phyloP scores from a whole-genome alignment of 495 filamentous ascomycete genomes.

The Penicillium bialowiezense region DNA sequence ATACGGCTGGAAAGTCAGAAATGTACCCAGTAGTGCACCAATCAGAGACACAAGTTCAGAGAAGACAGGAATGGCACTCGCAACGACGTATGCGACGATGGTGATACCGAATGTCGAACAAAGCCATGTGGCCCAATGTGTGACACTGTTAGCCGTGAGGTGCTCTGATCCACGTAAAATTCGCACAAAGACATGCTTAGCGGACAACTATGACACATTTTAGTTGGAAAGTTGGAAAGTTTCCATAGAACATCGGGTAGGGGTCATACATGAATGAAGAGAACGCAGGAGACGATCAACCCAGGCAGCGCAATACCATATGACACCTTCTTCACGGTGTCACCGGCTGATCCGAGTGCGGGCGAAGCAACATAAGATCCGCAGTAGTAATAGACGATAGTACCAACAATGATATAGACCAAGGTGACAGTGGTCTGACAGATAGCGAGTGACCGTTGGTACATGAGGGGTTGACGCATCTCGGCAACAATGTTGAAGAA shows the following conservation, averaged over 20 bases:
- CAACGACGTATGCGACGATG: conserved; percentile 59
- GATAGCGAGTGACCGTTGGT: conserved; percentile 48
- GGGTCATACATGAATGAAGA: conserved; percentile 52
- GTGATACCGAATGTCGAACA: conserved; percentile 50
- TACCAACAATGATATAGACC: background rate
- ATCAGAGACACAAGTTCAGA: conserved; percentile 51
- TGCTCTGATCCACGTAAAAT: conserved; percentile 46
- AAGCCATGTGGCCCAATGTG: conserved; percentile 47
- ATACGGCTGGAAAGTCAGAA: no score
- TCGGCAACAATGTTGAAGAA: conserved; percentile 67
- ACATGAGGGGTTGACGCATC: conserved; percentile 61
- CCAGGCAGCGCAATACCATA: background rate
- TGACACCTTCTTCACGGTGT: background rate
- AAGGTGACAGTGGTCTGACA: conserved; percentile 7
- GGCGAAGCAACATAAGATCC: background rate
- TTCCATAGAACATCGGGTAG: background rate
- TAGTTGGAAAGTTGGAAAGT: background rate
- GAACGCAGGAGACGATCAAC: background rate
- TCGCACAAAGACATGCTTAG: conserved; percentile 61
- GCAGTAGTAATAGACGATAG: background rate
- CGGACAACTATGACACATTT: conserved; percentile 25
- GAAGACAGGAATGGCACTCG: conserved; percentile 65
- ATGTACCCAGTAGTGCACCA: background rate
- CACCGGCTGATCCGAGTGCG: background rate
- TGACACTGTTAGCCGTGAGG: conserved; percentile 50